Evolutionary conservation across 2,329 filamentous ascomycete species (phyloP).

Genomic region (Paradendryphiella salina): DNA sequence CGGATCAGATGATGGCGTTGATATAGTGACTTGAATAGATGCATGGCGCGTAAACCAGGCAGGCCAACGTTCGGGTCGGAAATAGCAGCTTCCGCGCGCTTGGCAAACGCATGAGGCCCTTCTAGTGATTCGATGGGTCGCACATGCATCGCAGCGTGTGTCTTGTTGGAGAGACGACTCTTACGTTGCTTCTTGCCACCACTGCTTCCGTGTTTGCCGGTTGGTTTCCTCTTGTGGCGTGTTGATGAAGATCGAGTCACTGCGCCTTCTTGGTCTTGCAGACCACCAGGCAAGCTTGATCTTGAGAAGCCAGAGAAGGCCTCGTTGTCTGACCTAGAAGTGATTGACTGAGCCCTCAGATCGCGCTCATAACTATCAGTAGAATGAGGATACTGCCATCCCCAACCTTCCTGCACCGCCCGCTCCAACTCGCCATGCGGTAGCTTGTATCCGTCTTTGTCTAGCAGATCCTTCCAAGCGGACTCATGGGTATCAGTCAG

Average conservation of each 20-base stretch:
- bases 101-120: constrained; percentile 84
- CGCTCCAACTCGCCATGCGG: constrained; percentile 80
- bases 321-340: constrained; percentile 49
- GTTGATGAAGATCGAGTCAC: constrained; percentile 36
- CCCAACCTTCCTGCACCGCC: constrained; percentile 91
- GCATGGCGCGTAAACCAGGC: constrained; percentile 75
- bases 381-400: constrained; percentile 88
- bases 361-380: constrained; percentile 78
- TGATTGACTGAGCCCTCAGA: constrained; percentile 61
- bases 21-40: constrained; percentile 95
- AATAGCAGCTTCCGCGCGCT: constrained; percentile 78
- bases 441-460: constrained; percentile 77
- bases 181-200: constrained; percentile 60
- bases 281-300: constrained; percentile 17
- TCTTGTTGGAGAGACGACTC: constrained; percentile 52
- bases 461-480: constrained; percentile 91
- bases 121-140: constrained; percentile 62
- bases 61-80: constrained; percentile 81
- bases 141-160: constrained; percentile 51
- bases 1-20: constrained; percentile 89
- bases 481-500: constrained; percentile 92
- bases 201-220: constrained; percentile 43
- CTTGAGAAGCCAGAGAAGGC: constrained; percentile 29
- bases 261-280: constrained; percentile 35
- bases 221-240: constrained; percentile 48